phyloP scores from a whole-genome alignment of 306 rosid species.

The Rosa chinensis region DNA sequence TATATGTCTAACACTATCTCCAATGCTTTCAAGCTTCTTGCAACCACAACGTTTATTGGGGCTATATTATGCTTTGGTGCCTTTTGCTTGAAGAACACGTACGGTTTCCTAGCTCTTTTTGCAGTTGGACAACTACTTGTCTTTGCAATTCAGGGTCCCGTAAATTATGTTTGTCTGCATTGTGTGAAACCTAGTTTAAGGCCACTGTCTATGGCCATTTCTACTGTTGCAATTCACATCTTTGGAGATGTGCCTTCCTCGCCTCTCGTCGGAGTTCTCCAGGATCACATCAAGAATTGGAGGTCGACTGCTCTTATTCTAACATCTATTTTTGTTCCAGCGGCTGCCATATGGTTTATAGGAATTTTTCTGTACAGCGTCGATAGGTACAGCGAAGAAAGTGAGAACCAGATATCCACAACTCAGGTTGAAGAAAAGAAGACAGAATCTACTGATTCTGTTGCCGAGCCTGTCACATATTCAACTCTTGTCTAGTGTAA shows the following conservation, averaged over 20 bases:
- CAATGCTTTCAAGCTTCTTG: constrained; percentile 90
- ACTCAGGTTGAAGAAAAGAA: constrained; percentile 42
- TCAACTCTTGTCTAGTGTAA: constrained; percentile 3
- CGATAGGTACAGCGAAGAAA: constrained; percentile 58
- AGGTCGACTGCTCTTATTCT: constrained; percentile 63
- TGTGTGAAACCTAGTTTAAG: constrained; percentile 79
- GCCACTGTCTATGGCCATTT: constrained; percentile 83
- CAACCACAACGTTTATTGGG: constrained; percentile 61
- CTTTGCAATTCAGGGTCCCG: constrained; percentile 88
- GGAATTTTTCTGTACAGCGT: constrained; percentile 65
- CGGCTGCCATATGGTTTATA: constrained; percentile 74
- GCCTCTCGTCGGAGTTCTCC: constrained; percentile 82
- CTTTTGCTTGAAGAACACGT: constrained; percentile 68
- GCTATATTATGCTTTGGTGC: constrained; percentile 63
- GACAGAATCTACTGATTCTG: constrained; percentile 31
- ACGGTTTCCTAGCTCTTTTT: constrained; percentile 65
- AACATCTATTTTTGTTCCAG: constrained; percentile 60
- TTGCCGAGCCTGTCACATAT: constrained; percentile 19
- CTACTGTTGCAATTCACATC: constrained; percentile 73
- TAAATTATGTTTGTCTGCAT: constrained; percentile 62
- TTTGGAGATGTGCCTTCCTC: constrained; percentile 91
- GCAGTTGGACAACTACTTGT: constrained; percentile 68
- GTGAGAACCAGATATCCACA: constrained; percentile 23
- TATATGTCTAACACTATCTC: constrained; percentile 54
- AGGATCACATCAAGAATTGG: constrained; percentile 73